Evolutionary conservation across 345 rosid genomes (phyloP).

Genomic region (Passiflora organensis): DNA sequence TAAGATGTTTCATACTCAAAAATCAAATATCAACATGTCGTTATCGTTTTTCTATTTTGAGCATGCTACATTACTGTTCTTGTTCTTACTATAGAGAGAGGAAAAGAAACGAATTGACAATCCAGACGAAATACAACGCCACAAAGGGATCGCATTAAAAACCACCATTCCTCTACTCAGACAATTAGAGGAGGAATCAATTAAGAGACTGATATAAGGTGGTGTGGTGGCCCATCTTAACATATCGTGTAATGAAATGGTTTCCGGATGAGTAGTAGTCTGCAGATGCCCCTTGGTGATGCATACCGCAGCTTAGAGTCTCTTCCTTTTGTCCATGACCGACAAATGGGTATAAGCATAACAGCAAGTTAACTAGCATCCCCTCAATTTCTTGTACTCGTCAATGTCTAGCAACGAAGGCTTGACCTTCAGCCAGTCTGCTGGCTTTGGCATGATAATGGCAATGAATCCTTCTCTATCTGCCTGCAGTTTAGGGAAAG

Average conservation of each 20-base stretch:
- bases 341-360: background rate
- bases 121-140: background rate
- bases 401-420: slow-evolving; percentile 48
- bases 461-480: slow-evolving; percentile 90
- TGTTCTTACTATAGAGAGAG: no score
- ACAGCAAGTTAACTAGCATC: slow-evolving; percentile 5
- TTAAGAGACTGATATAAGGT: background rate
- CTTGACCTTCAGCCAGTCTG: slow-evolving; percentile 72
- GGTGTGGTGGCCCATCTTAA: no score
- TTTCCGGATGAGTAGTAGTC: background rate
- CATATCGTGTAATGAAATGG: no score
- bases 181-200: background rate
- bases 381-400: slow-evolving; percentile 51
- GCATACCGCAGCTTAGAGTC: background rate
- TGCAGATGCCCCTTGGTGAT: background rate
- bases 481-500: slow-evolving; percentile 43
- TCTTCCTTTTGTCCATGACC: background rate
- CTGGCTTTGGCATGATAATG: slow-evolving; percentile 81
- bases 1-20: no score
- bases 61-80: no score
- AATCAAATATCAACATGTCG: no score
- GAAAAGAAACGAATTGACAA: background rate
- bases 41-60: no score
- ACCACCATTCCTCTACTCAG: background rate
- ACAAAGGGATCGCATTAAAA: background rate